Evolutionary conservation across 495 filamentous ascomycete species (phyloP).

Genomic region (Penicillium coffeae): DNA sequence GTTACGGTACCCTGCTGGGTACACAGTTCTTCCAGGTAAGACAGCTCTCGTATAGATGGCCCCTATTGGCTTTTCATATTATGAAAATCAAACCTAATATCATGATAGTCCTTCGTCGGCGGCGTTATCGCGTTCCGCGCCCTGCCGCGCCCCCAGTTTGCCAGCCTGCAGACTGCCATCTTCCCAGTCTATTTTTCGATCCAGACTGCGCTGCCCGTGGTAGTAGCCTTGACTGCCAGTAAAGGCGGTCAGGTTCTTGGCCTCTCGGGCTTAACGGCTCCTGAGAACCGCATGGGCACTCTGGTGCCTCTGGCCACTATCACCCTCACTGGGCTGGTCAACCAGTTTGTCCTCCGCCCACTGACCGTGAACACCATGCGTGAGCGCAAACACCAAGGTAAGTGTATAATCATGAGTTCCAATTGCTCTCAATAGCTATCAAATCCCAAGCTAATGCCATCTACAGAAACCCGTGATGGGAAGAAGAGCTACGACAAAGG

Average conservation of each 20-base stretch:
- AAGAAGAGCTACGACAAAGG: slow-evolving; percentile 74
- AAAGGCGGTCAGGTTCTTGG: slow-evolving; percentile 37
- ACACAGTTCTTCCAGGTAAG: slow-evolving; percentile 73
- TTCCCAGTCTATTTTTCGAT: slow-evolving; percentile 86
- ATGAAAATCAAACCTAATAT: background rate
- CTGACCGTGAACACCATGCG: slow-evolving; percentile 67
- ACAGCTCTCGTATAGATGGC: background rate
- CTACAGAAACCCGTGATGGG: slow-evolving; percentile 68
- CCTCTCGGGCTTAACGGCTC: slow-evolving; percentile 52
- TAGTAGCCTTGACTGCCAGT: slow-evolving; percentile 79
- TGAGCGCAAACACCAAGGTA: slow-evolving; percentile 72
- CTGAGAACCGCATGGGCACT: slow-evolving; percentile 53
- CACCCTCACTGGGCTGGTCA: slow-evolving; percentile 59
- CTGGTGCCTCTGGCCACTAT: slow-evolving; percentile 63
- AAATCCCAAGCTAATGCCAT: background rate
- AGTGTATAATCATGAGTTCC: slow-evolving; percentile 9
- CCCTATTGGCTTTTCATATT: background rate
- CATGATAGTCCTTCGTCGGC: slow-evolving; percentile 78
- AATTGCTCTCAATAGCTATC: background rate
- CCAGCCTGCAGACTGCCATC: slow-evolving; percentile 67
- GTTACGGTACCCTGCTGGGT: slow-evolving; percentile 77
- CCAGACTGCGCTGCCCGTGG: slow-evolving; percentile 66
- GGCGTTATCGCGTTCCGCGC: slow-evolving; percentile 69
- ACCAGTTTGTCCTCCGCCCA: slow-evolving; percentile 66
- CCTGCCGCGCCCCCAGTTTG: slow-evolving; percentile 76